Evolutionary conservation across 2,329 filamentous ascomycete species (phyloP), one percentile per base, ranked within the genome.

Genomic region (Fusarium duplospermum): DNA sequence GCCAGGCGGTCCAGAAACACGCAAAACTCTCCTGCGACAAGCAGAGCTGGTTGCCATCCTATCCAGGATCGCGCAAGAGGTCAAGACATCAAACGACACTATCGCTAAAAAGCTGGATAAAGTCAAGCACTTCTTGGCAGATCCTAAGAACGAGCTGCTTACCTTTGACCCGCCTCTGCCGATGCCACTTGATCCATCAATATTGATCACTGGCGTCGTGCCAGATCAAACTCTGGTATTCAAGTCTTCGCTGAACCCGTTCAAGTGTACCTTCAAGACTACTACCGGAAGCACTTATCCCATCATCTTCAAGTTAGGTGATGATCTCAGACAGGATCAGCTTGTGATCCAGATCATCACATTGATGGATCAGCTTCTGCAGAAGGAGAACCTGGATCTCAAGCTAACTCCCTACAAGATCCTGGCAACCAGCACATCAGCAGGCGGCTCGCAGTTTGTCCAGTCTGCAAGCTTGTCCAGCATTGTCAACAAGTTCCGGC

Each of bases 331-430:
- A 16, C 96, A 99, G 83, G 96, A 99, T 80, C 96, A 99, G 81
- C 90, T 99, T 3, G 96, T 99, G 38, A 97, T 99, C 64, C 96
- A 91, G 79, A 98, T 98, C 79, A 98, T 99, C 81, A 97, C 94
- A 0, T 89, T 99, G 18, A 99, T 99, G 96, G 96, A 99, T 79
- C 94, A 96, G 67, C 90, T 99, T 1, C 88, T 99, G 6, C 94
- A 94, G 69, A 98, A 98, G 80, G 96, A 99, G 81, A 98, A 99
- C 71, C 87, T 99, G 11, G 96, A 99, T 80, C 88, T 99, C 52
- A 98, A 97, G 80, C 88, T 99, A 1, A 96, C 96, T 0, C 96
- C 96, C 0, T 99, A 99, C 85, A 96, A 96, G 77, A 98, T 98
- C 73, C 89, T 99, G 10, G 96, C 96, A 1, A 99, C 96, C 4